Base-by-base conservation (phyloP, 2,329 filamentous ascomycete species). In the Aspergillus fumigatiaffinis region DNA sequence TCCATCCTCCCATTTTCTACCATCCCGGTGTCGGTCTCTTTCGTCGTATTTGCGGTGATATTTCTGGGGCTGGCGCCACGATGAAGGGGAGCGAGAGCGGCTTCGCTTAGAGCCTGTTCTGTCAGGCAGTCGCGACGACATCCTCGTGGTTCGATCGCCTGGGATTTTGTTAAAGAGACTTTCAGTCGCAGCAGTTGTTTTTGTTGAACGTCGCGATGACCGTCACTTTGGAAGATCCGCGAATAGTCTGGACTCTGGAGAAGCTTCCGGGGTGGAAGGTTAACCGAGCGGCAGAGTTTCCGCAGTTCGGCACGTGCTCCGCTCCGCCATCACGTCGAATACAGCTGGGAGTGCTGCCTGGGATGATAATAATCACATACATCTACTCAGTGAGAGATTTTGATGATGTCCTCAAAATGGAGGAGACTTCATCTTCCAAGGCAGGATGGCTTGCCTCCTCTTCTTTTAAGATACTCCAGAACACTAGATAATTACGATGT, bases 401-500 rank as follows among this genome's bases (percentile, higher is more conserved):
- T 28, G 60, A 47, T 44, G 26, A 77, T 76, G 75, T 51, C 68
- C 51, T 55, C 62, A 41, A 63, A 57, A 61, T 79, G 77, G 77
- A 63, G 68, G 50, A 69, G 66, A 55, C 62, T 79, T 21, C 66
- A 63, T 35, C 60, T 72, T 20, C 53, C 66, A 17, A 62, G 61
- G 21, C 56, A 63, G 9, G 57, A 60, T 51, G 47, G 57, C 42
- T 52, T 66, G 4, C 76, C 76, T 17, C 70, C 72, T 9, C 69
- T 79, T 23, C 71, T 78, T 10, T 76, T 72, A 59, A 73, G 68
- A 52, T 77, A 73, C 55, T 63, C 60, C 12, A 64, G 68, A 56
- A 66, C 68, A 28, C 56, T 64, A 26, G 61, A 68, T 50, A 77
- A 77, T 55, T 86, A 86, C 67, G 75, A 74, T 14, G 67, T 87